These are phyloP conservation scores for Arthroderma sp. DNA, from an alignment of 2,329 filamentous ascomycete species.

Conservation along the genomic window DNA sequence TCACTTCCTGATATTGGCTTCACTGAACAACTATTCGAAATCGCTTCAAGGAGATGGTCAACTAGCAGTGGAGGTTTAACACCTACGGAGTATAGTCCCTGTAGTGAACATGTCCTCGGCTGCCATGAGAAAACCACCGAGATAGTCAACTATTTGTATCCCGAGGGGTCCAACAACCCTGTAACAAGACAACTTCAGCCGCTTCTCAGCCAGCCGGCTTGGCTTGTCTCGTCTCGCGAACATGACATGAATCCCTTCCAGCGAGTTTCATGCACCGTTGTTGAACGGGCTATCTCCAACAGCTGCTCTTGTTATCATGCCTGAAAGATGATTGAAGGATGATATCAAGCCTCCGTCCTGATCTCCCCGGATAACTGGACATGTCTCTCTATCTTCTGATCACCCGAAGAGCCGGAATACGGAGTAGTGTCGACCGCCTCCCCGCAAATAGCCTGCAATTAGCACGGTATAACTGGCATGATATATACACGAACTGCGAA, in stretches of 20 bases:
- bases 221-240: no score
- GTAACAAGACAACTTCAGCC: no score
- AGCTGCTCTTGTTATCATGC: neutral
- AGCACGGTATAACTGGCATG: neutral
- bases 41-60: no score
- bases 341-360: neutral
- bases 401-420: no score
- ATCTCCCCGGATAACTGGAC: neutral
- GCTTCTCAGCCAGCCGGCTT: neutral
- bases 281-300: neutral
- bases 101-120: no score
- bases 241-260: neutral
- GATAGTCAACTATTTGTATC: no score
- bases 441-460: neutral
- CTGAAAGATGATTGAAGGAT: neutral
- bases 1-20: no score
- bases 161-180: no score
- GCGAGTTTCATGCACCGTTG: neutral
- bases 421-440: neutral
- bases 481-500: neutral
- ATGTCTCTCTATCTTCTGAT: neutral
- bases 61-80: no score
- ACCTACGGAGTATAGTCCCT: no score
- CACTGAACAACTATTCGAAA: no score
- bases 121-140: no score